Evolutionary conservation across 2,329 filamentous ascomycete genomes (phyloP).

Genomic region (Gyromitra esculenta): DNA sequence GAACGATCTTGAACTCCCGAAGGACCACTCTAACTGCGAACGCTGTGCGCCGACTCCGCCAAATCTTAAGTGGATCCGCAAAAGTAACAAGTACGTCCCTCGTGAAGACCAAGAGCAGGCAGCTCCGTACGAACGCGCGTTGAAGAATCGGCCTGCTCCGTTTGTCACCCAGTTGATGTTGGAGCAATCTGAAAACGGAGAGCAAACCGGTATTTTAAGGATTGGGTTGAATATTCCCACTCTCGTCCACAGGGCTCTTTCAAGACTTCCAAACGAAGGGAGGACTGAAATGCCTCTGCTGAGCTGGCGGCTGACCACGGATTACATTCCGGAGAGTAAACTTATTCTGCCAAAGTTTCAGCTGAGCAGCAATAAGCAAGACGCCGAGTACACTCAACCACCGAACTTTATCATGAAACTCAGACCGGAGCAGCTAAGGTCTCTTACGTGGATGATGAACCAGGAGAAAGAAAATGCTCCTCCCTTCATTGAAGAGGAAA

Average conservation of each 20-base stretch:
- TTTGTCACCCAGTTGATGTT: constrained; percentile 61
- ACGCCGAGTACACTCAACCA: constrained; percentile 59
- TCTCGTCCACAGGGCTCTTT: constrained; percentile 62
- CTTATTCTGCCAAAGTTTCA: constrained; percentile 61
- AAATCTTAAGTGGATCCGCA: constrained; percentile 60
- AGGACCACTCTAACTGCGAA: constrained; percentile 43
- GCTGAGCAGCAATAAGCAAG: constrained; percentile 62
- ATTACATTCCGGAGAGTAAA: constrained; percentile 61
- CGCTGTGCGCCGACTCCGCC: constrained; percentile 62
- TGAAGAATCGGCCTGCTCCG: constrained; percentile 64
- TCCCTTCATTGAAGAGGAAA: constrained; percentile 66
- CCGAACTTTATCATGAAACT: constrained; percentile 61
- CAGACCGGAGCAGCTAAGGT: constrained; percentile 66
- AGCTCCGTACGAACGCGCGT: constrained; percentile 64
- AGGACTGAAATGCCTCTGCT: constrained; percentile 56
- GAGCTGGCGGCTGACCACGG: constrained; percentile 64
- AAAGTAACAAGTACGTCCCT: constrained; percentile 60
- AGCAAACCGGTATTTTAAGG: constrained; percentile 60
- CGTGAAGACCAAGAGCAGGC: constrained; percentile 67
- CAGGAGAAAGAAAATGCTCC: constrained; percentile 64
- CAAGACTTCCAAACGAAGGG: constrained; percentile 57
- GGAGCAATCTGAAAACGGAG: constrained; percentile 56
- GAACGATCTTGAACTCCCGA: constrained; percentile 54
- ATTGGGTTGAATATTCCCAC: constrained; percentile 62
- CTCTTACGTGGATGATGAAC: constrained; percentile 69